These are phyloP conservation scores for Pythium monospermum DNA, from an alignment of 352 stramenopile species.

Conservation along the genomic window DNA sequence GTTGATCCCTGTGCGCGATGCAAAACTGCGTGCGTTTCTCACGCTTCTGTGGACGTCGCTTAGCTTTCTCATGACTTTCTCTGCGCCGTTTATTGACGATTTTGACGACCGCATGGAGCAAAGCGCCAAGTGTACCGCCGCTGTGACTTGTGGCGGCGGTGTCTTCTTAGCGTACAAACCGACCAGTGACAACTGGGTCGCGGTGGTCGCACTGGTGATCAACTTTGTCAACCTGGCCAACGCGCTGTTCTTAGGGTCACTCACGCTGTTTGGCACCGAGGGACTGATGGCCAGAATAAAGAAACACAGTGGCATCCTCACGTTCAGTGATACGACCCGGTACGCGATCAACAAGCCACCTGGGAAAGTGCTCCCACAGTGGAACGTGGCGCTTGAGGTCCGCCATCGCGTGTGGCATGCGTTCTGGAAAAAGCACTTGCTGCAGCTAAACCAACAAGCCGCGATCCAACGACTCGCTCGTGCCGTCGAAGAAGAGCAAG, in stretches of 20 bases:
- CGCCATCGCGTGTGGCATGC: conserved; percentile 51
- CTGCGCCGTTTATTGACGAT: conserved; percentile 40
- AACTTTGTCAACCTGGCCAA: conserved; percentile 37
- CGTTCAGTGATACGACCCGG: conserved; percentile 36
- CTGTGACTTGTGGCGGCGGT: conserved; percentile 29
- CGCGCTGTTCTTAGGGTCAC: conserved; percentile 27
- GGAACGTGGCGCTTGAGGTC: conserved; percentile 35
- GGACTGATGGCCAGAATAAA: conserved; percentile 23
- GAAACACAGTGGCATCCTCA: conserved; percentile 25
- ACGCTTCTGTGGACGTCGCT: conserved; percentile 21
- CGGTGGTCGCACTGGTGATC: conserved; percentile 25
- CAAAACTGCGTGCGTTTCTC: conserved; percentile 13
- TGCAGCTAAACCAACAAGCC: conserved; percentile 20
- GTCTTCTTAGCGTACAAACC: conserved; percentile 21
- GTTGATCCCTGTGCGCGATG: conserved; percentile 19
- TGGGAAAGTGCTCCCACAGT: conserved; percentile 24
- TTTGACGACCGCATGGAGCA: conserved; percentile 47
- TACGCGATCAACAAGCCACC: conserved; percentile 24
- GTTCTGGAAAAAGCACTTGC: conserved; percentile 39
- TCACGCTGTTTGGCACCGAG: conserved; percentile 31
- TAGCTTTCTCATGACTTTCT: conserved; percentile 30
- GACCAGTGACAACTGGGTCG: conserved; percentile 6
- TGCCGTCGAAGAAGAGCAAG: conserved; percentile 12
- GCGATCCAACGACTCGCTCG: conserved; percentile 31
- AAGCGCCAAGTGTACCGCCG: conserved; percentile 29